These are phyloP conservation scores for Peronosclerospora sorghi DNA, from an alignment of 352 stramenopile genomes.

Conservation along the genomic window DNA sequence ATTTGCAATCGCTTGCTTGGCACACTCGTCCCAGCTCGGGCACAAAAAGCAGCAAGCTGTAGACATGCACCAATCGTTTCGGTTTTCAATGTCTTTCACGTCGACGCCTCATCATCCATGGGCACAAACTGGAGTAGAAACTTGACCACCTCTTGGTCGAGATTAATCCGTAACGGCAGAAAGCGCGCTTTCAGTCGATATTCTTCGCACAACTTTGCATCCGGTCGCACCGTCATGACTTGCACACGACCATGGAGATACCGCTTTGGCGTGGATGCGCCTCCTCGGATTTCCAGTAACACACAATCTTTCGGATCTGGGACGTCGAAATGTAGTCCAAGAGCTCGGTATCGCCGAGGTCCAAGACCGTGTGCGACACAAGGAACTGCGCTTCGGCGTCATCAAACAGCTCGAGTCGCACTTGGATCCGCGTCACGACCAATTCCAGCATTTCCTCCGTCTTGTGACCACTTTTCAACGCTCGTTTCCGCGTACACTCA, in stretches of 20 bases:
- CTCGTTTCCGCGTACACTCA: conserved; percentile 30
- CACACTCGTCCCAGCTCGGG: too few species aligned
- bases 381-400: conserved; percentile 61
- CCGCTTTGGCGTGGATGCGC: conserved; percentile 72
- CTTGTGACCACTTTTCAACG: conserved; percentile 67
- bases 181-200: conserved; percentile 69
- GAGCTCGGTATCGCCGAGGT: conserved; percentile 71
- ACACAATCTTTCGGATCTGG: conserved; percentile 84
- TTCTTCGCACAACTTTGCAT: conserved; percentile 70
- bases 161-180: conserved; percentile 69
- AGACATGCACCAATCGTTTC: conserved; percentile 22
- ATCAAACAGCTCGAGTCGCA: conserved; percentile 79
- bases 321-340: conserved; percentile 86
- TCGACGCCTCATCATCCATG: conserved; percentile 16
- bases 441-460: conserved; percentile 86
- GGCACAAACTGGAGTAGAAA: conserved; percentile 81
- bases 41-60: too few species aligned
- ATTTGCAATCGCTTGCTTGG: too few species aligned
- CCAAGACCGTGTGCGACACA: conserved; percentile 62
- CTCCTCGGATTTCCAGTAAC: conserved; percentile 83
- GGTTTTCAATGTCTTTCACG: conserved; percentile 5
- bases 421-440: conserved; percentile 63
- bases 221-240: conserved; percentile 68
- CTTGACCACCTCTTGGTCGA: conserved; percentile 81
- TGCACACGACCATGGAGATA: conserved; percentile 76